A percentile compares a stretch with the other conserved stretches of the same genome.
These are phyloP conservation scores for Larix sibirica DNA, from an alignment of 83 land plant genomes.

Conservation along the genomic window DNA sequence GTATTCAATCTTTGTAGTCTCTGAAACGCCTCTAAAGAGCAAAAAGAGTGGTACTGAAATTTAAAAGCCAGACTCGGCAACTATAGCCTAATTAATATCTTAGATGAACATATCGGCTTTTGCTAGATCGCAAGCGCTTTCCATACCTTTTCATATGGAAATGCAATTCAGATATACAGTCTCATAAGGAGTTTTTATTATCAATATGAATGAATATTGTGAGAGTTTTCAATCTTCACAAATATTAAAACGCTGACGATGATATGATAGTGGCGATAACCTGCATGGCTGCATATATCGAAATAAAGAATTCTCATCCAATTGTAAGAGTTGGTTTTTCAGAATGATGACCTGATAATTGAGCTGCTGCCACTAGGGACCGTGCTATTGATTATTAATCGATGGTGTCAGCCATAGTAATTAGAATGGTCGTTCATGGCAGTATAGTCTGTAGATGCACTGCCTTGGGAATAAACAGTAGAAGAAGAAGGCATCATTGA, in stretches of 20 bases:
- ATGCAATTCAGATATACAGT: background rate
- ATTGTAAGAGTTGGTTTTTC: background rate
- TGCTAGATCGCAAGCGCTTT: no score
- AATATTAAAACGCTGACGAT: conserved; percentile 1
- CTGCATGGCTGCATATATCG: no score
- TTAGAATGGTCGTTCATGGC: conserved; percentile 2
- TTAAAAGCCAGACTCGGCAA: no score
- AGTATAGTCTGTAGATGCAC: conserved; percentile 12
- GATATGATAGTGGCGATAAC: no score
- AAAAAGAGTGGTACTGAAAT: no score
- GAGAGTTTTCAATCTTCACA: conserved; percentile 1
- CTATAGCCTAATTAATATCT: no score
- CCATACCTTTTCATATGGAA: no score
- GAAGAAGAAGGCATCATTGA: conserved; percentile 10
- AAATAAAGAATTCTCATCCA: conserved; percentile 5
- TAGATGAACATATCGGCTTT: no score
- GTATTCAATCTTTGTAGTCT: no score
- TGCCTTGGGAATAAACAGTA: conserved; percentile 11
- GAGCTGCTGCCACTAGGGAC: background rate
- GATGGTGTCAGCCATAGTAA: background rate
- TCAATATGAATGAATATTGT: conserved; percentile 6
- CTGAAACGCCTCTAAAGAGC: no score
- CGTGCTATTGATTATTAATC: background rate
- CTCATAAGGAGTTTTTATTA: background rate
- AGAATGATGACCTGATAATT: background rate